phyloP scores from a whole-genome alignment of 768 basidiomycete genomes.

The Suillus bovinus region DNA sequence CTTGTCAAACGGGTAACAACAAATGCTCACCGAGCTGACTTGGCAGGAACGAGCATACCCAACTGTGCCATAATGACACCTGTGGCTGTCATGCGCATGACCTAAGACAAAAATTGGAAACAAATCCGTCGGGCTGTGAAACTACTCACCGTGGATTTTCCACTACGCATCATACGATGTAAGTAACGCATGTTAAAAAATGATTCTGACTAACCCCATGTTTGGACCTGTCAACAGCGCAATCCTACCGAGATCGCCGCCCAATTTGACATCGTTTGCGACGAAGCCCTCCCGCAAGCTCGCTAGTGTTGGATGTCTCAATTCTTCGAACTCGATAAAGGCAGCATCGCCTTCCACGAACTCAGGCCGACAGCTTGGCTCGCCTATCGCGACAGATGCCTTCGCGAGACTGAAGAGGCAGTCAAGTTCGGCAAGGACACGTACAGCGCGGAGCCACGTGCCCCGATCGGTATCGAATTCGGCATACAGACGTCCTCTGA shows the following conservation, averaged over 20 bases:
- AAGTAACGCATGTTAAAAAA: slow-evolving; percentile 5
- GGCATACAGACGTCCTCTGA: slow-evolving; percentile 74
- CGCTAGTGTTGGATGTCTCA: slow-evolving; percentile 83
- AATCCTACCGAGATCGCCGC: slow-evolving; percentile 72
- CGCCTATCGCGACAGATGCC: slow-evolving; percentile 84
- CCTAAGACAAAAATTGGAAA: slow-evolving; percentile 35
- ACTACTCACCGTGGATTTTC: slow-evolving; percentile 68
- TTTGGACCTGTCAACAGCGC: slow-evolving; percentile 88
- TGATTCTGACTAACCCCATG: slow-evolving; percentile 65
- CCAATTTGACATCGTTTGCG: slow-evolving; percentile 88
- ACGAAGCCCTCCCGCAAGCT: slow-evolving; percentile 82
- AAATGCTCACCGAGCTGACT: slow-evolving; percentile 62
- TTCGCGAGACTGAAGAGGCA: slow-evolving; percentile 92
- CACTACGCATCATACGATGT: slow-evolving; percentile 40
- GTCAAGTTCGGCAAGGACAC: slow-evolving; percentile 93
- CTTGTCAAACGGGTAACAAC: not conserved
- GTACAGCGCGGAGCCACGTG: slow-evolving; percentile 80
- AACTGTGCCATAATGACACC: slow-evolving; percentile 95
- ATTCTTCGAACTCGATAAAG: slow-evolving; percentile 82
- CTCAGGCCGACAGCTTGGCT: slow-evolving; percentile 91
- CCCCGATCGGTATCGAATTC: slow-evolving; percentile 83
- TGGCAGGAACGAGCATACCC: slow-evolving; percentile 93
- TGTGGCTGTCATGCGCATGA: slow-evolving; percentile 94
- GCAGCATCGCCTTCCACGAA: slow-evolving; percentile 81
- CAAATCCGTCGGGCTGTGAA: not conserved